Percentiles rank a stretch among this genome's conserved stretches.
Evolutionary conservation across 768 basidiomycete genomes (phyloP).

Genomic region (Suillus americanus): DNA sequence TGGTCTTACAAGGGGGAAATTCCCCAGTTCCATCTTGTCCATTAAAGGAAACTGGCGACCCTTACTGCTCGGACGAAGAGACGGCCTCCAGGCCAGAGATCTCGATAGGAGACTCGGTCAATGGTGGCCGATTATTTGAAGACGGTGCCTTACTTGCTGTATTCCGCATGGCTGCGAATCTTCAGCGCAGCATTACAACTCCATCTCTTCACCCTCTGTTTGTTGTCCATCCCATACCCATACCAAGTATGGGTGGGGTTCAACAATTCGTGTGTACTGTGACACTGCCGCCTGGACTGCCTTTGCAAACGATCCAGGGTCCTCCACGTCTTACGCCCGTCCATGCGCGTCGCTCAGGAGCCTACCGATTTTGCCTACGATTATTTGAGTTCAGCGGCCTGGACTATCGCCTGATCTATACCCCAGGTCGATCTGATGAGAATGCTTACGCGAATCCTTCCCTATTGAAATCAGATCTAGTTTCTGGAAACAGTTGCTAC

Average conservation of each 20-base stretch:
- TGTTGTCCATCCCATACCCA: constrained; percentile 8
- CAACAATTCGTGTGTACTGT: constrained; percentile 48
- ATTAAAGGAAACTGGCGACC: constrained; percentile 38
- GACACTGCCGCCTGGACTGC: constrained; percentile 43
- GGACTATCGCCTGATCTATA: constrained; percentile 46
- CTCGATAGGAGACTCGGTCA: constrained; percentile 60
- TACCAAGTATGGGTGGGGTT: constrained; percentile 19
- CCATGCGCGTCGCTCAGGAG: constrained; percentile 59
- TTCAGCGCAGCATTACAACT: constrained; percentile 12
- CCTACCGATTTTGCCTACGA: constrained; percentile 52
- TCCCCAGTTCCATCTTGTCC: constrained; percentile 44
- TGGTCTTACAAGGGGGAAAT: constrained; percentile 34
- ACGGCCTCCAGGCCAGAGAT: constrained; percentile 24
- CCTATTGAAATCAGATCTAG: constrained; percentile 21
- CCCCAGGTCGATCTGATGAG: constrained; percentile 5
- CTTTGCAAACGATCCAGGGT: constrained; percentile 43
- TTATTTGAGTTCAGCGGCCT: constrained; percentile 52
- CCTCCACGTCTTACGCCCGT: constrained; percentile 43
- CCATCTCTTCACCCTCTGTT: constrained; percentile 18
- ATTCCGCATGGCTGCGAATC: constrained; percentile 45
- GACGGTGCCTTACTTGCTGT: constrained; percentile 58
- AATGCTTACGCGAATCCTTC: background rate
- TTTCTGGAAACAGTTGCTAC: constrained; percentile 53
- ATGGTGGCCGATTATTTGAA: constrained; percentile 57
- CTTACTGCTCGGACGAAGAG: constrained; percentile 50